Percentiles rank a stretch among this genome's conserved stretches.
These are phyloP conservation scores for Adansonia digitata DNA, from an alignment of 345 rosid genomes.

Conservation along the genomic window DNA sequence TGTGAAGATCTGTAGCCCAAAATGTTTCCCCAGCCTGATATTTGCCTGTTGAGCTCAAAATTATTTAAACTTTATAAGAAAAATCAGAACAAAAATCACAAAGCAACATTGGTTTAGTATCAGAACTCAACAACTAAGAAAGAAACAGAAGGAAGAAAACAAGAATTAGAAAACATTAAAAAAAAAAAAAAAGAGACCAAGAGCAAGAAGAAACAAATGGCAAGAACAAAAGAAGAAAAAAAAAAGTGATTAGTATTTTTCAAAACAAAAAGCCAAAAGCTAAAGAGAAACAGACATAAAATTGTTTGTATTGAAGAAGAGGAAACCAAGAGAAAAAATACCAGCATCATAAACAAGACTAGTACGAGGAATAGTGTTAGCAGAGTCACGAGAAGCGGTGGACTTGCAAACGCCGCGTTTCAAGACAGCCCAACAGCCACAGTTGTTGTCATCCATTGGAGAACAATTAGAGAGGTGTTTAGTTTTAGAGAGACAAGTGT, in stretches of 20 bases:
- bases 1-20: background rate
- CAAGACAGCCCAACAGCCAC: constrained; percentile 66
- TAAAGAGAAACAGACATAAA: background rate
- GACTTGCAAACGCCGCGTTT: constrained; percentile 49
- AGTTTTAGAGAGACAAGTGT: background rate
- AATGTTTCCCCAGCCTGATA: background rate
- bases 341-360: constrained; percentile 82
- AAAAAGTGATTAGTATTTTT: background rate
- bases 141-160: background rate
- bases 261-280: constrained; percentile 1
- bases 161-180: background rate
- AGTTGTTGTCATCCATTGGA: constrained; percentile 37
- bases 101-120: constrained; percentile 3
- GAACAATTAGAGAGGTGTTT: background rate
- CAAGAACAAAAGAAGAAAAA: background rate
- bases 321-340: background rate
- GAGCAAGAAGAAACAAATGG: background rate
- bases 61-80: background rate
- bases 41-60: background rate
- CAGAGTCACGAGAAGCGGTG: constrained; percentile 50
- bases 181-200: constrained; percentile 7
- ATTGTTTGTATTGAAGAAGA: background rate
- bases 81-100: background rate
- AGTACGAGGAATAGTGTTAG: constrained; percentile 62
- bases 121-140: background rate